Base-by-base conservation (phyloP, 306 rosid genomes). In the Pterocarpus macrocarpus region DNA sequence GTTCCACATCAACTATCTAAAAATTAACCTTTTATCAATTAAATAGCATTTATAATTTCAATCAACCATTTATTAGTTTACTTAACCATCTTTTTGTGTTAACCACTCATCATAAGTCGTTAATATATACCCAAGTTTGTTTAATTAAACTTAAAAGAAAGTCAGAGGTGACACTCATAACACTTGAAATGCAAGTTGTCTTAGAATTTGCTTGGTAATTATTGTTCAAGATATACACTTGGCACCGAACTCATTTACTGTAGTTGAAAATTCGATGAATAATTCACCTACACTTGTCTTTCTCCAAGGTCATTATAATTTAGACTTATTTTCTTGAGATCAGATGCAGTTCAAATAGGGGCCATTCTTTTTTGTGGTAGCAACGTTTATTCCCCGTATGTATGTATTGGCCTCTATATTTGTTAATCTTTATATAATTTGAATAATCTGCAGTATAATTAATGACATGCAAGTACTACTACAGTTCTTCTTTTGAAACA, bases 401-500 rank as follows among this genome's bases (percentile, higher is more conserved):
- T 55, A 16, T 2, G 7, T 41, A 14, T 15, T 5, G 12, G 4
- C 15, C 30, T 65, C 15, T 58, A 15, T 65, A 43, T 41, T 70
- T 22, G 5, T 70, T 49, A 67, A 30, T 76, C 22, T 44, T 3
- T 69, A n/a, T 17, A 11, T 22, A 28, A 36, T 47, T 7, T 43
- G 58, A 63, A 53, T 53, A 43, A 15, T 83, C 64, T 53, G 32
- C 33, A 14, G 36, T 71, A 62, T 71, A 52, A 52, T 62, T 76
- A 16, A 41, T 50, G 44, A 47, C 44, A 52, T 49, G 34, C 58
- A 45, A 11, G 30, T 45, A 49, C 57, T 49, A 6, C 33, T 13
- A 34, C 78, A 39, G 52, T 77, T 72, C 45, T n/a, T 13, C 56
- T 74, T 53, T 59, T 41, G 64, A 68, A 67, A 68, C 9, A 41